These are phyloP conservation scores for Mycena alexandri DNA, from an alignment of 768 basidiomycete species.

Conservation along the genomic window DNA sequence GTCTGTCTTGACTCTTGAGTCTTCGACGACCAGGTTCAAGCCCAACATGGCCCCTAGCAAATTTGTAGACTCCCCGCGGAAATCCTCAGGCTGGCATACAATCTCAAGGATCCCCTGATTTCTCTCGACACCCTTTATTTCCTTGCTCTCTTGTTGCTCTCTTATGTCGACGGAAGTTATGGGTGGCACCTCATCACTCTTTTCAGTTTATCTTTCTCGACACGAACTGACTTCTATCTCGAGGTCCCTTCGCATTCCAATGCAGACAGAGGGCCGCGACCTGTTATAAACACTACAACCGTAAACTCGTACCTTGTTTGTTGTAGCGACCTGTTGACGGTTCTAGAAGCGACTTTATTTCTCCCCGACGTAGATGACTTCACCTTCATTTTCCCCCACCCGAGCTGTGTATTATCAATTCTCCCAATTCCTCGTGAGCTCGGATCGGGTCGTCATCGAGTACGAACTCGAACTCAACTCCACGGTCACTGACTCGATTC, in stretches of 20 bases:
- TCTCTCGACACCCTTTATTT: background rate
- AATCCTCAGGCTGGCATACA: background rate
- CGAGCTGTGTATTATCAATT: conserved; percentile 8
- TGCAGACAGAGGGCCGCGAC: background rate
- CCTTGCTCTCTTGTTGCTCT: no score
- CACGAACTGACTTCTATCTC: background rate
- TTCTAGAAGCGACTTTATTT: background rate
- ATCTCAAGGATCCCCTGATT: conserved; percentile 1
- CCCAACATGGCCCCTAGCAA: no score
- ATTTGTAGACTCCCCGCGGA: background rate
- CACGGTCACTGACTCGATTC: no score
- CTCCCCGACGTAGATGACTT: background rate
- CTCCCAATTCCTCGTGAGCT: background rate
- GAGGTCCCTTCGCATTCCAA: background rate
- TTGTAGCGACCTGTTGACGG: background rate
- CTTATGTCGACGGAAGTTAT: conserved; percentile 9
- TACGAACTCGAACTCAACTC: no score
- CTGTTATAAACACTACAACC: no score
- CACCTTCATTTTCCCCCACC: conserved; percentile 14
- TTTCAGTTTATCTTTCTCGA: conserved; percentile 8
- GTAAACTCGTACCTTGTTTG: no score
- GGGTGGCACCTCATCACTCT: conserved; percentile 14
- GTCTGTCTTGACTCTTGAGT: no score
- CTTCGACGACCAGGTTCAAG: no score
- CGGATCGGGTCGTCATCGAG: no score